A percentile compares a stretch with the other conserved stretches of the same genome.
Conservation (phyloP, 139 green algal species). For the Mesotaenium endlicherianum region DNA sequence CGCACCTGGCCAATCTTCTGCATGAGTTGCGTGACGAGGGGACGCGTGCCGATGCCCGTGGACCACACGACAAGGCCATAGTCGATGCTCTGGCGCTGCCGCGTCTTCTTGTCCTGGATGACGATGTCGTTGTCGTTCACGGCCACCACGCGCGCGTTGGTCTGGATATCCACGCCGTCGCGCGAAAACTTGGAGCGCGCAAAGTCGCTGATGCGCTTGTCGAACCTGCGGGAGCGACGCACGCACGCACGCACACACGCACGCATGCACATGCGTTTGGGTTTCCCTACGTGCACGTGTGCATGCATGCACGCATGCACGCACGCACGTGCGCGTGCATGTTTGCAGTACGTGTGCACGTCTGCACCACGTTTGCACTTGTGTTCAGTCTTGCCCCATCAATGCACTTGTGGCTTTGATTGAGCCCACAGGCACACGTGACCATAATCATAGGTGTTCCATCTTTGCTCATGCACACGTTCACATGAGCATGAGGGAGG, state of each 20-base stretch:
- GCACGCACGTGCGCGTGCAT: neutral
- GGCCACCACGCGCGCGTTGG: slow-evolving; percentile 22
- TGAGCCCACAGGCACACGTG: no score
- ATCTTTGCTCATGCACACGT: no score
- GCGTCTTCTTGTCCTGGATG: neutral
- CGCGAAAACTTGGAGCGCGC: slow-evolving; percentile 19
- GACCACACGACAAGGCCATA: slow-evolving; percentile 29
- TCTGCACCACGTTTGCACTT: no score
- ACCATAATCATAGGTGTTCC: no score
- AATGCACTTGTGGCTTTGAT: no score
- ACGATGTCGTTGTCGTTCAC: neutral
- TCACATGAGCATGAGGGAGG: no score
- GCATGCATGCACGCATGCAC: neutral
- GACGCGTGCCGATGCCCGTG: slow-evolving; percentile 30
- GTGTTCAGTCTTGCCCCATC: no score
- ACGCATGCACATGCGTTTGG: neutral
- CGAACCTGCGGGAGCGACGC: slow-evolving; percentile 18
- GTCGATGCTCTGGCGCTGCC: neutral
- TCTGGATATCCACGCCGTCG: slow-evolving; percentile 12
- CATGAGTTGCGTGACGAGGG: slow-evolving; percentile 14
- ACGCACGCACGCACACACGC: neutral
- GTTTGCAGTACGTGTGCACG: neutral
- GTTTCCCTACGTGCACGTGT: neutral
- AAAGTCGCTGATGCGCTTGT: slow-evolving; percentile 22
- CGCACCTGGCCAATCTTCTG: slow-evolving; percentile 20